These are phyloP conservation scores for Ogataea hybrid DNA, from an alignment of 1,139 yeast genomes.

Conservation along the genomic window DNA sequence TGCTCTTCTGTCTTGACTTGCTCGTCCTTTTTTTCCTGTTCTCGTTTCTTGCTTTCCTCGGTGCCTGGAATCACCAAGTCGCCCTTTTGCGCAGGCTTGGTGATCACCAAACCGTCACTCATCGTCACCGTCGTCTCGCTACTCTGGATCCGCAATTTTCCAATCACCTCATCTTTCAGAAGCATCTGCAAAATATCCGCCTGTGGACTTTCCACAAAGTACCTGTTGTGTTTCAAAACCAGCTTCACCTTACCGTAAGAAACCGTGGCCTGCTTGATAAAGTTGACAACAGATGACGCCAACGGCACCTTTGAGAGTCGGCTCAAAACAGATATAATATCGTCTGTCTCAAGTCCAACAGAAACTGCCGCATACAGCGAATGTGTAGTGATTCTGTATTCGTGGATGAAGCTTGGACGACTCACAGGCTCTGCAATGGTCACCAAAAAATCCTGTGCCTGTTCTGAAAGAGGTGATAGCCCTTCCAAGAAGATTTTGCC, in stretches of 20 bases:
- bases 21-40: conserved; percentile 24
- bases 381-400: conserved; percentile 88
- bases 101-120: conserved; percentile 50
- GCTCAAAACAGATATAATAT: conserved; percentile 86
- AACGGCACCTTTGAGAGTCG: conserved; percentile 94
- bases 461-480: conserved; percentile 95
- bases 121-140: conserved; percentile 45
- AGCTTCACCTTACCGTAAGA: conserved; percentile 96
- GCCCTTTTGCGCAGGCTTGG: conserved; percentile 58
- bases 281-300: conserved; percentile 79
- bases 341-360: conserved; percentile 94
- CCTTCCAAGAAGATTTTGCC: conserved; percentile 90
- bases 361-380: conserved; percentile 98
- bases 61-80: conserved; percentile 69
- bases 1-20: conserved; percentile 25
- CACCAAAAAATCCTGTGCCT: conserved; percentile 96
- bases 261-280: conserved; percentile 86
- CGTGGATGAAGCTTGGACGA: conserved; percentile 94
- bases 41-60: conserved; percentile 20
- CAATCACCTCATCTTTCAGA: conserved; percentile 86
- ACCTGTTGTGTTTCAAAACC: conserved; percentile 90
- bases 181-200: conserved; percentile 94
- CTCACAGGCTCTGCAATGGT: conserved; percentile 99
- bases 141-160: conserved; percentile 75
- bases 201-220: conserved; percentile 93